Evolutionary conservation across 805 yeast species (phyloP), one percentile per base, ranked within the genome.

Genomic region (Starmerella floricola): DNA sequence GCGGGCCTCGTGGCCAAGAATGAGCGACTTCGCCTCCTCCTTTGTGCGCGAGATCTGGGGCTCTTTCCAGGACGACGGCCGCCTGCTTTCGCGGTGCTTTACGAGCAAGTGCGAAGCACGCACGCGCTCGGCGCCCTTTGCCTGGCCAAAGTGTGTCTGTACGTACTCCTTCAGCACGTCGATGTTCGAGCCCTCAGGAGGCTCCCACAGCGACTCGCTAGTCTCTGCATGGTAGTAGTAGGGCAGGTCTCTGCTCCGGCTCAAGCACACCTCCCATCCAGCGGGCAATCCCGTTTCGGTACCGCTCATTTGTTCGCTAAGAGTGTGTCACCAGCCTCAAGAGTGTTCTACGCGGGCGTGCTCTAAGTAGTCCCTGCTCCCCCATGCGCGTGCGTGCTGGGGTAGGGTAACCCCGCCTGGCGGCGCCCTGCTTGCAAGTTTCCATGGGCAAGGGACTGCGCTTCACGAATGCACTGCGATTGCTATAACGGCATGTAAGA

Each of bases 41-140:
- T 86, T 79, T 8, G 81, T 60, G 38, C 84, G 68, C 1, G 94
- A 79, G 50, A 88, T 82, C 30, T 74, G 69, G 19, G 76, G 78
- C 28, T 73, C 71, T 59, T 85, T 81, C 93, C 96, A 91, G 18
- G 95, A 83, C 11, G 86, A 74, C 6, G 98, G 97, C 53, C 94
- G 76, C 51, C 98, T 73, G 13, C 87, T 78, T 40, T 75, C 88
- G 35, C 62, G 66, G 61, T 87, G 95, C 60, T 91, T 91, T 49
- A 88, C 70, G 37, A 91, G 67, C 36, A 91, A 65, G 59, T 91
- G 98, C 40, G 80, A 69, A 15, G 81, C 87, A 46, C 88, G 72
- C 18, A 91, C 78, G 54, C 81, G 76, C 33, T 57, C 54, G 29
- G 41, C 45, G 38, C 53, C 49, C 35, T 45, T 36, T 15, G 50